Conservation (phyloP, 495 filamentous ascomycete genomes). For the Cetradonia linearis region DNA sequence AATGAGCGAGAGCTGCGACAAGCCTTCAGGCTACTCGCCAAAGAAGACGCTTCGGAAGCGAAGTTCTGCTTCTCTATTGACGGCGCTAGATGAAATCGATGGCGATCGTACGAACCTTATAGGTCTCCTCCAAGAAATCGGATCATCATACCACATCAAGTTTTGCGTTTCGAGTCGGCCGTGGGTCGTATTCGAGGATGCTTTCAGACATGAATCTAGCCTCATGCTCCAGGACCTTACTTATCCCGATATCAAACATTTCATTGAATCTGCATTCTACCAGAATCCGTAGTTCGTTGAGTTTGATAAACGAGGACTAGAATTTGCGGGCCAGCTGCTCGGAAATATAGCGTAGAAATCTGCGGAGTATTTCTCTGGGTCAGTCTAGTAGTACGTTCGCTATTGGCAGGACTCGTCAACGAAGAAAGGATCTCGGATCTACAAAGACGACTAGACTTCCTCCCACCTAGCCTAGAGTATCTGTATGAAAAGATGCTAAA, state of each 20-base stretch:
- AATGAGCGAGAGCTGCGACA: background rate
- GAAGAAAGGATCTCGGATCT: conserved; percentile 19
- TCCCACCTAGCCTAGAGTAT: conserved; percentile 18
- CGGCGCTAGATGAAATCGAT: conserved; percentile 38
- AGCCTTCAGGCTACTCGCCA: background rate
- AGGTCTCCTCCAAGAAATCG: conserved; percentile 17
- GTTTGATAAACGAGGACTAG: background rate
- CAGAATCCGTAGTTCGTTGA: background rate
- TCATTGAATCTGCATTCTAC: conserved; percentile 30
- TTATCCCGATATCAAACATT: conserved; percentile 26
- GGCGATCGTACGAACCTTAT: conserved; percentile 21
- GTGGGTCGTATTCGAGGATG: conserved; percentile 35
- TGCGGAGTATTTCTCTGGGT: background rate
- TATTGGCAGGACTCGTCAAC: conserved; percentile 13
- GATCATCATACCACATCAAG: conserved; percentile 31
- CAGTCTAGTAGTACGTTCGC: conserved; percentile 12
- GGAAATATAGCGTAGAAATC: background rate
- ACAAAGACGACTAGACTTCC: conserved; percentile 14
- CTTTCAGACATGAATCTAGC: conserved; percentile 23
- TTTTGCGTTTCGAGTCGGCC: conserved; percentile 43
- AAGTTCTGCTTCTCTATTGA: conserved; percentile 41
- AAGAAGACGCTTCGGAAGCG: background rate
- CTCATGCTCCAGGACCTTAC: conserved; percentile 30
- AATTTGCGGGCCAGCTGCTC: background rate
- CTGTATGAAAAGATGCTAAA: conserved; percentile 25